phyloP scores from a whole-genome alignment of 2,329 filamentous ascomycete genomes.

The Chaetomium sp. region DNA sequence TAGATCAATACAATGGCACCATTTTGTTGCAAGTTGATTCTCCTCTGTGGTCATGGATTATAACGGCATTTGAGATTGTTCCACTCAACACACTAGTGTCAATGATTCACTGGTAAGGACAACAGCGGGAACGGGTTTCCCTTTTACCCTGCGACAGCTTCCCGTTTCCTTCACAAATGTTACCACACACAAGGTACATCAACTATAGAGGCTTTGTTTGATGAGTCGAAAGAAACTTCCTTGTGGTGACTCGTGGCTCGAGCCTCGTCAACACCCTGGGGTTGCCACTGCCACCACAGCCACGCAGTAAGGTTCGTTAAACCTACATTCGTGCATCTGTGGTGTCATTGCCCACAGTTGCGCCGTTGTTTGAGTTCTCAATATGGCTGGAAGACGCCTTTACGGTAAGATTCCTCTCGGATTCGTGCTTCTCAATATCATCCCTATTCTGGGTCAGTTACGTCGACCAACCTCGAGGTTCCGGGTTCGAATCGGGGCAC shows the following conservation, averaged over 20 bases:
- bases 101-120: neutral
- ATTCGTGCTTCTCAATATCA: conserved; percentile 26
- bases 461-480: neutral
- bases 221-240: too few species aligned
- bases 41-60: neutral
- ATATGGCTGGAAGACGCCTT: neutral
- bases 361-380: neutral
- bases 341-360: neutral
- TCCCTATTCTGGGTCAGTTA: conserved; percentile 9
- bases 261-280: too few species aligned
- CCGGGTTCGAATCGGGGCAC: too few species aligned
- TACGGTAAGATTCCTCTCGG: neutral
- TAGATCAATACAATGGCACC: neutral
- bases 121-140: neutral
- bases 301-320: neutral
- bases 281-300: neutral
- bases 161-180: neutral
- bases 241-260: too few species aligned
- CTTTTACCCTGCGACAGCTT: neutral
- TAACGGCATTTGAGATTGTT: neutral
- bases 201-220: neutral
- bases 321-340: neutral
- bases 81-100: neutral
- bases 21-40: neutral
- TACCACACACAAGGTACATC: neutral